Evolutionary conservation across 768 basidiomycete species (phyloP).

Genomic region (Hygrophorus russula): DNA sequence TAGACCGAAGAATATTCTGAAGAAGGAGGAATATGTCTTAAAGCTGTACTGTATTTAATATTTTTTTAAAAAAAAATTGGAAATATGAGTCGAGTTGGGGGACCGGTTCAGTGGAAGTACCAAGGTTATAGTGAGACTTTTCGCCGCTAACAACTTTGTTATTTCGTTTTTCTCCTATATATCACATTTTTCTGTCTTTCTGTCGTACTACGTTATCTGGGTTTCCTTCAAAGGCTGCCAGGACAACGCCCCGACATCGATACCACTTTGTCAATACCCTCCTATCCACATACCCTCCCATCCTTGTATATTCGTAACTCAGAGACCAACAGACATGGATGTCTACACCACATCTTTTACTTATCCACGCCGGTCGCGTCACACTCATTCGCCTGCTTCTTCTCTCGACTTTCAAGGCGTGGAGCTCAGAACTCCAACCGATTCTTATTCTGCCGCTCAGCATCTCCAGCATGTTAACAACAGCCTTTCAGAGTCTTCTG

Average conservation of each 20-base stretch:
- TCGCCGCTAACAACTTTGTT: too few relatives aligned
- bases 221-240: neutral
- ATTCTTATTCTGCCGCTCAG: slow-evolving; percentile 25
- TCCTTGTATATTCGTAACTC: slow-evolving; percentile 12
- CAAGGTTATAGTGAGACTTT: too few relatives aligned
- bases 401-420: slow-evolving; percentile 49
- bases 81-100: too few relatives aligned
- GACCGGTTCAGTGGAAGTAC: too few relatives aligned
- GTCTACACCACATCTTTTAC: slow-evolving; percentile 93
- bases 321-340: slow-evolving; percentile 57
- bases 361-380: slow-evolving; percentile 74
- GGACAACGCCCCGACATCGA: slow-evolving; percentile 23
- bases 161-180: neutral
- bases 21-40: too few relatives aligned
- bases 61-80: too few relatives aligned
- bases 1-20: too few relatives aligned
- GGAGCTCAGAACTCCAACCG: slow-evolving; percentile 35
- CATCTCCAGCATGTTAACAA: slow-evolving; percentile 27
- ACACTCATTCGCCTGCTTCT: slow-evolving; percentile 49
- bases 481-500: slow-evolving; percentile 25
- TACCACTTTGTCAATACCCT: slow-evolving; percentile 47
- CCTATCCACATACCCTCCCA: slow-evolving; percentile 29
- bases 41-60: too few relatives aligned
- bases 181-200: neutral
- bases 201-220: slow-evolving; percentile 1